These are phyloP conservation scores for Penicillium steckii DNA, from an alignment of 495 filamentous ascomycete genomes.

Conservation along the genomic window DNA sequence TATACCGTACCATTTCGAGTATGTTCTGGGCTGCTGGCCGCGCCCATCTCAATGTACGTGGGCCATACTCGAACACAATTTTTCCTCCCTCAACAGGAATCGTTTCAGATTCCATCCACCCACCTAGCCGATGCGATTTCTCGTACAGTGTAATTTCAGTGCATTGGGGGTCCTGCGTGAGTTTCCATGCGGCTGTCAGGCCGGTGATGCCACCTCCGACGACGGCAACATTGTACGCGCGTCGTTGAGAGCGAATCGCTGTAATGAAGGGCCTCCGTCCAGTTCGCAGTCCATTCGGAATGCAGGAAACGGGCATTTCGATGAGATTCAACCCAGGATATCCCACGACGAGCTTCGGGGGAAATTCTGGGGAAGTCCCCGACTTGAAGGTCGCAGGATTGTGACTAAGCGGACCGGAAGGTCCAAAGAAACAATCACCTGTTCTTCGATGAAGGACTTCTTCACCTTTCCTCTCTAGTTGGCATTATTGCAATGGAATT, in stretches of 20 bases:
- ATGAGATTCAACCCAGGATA: slow-evolving; percentile 1
- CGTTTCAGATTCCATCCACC: slow-evolving; percentile 75
- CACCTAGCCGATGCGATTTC: slow-evolving; percentile 63
- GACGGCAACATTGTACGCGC: slow-evolving; percentile 60
- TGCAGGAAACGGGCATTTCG: slow-evolving; percentile 33
- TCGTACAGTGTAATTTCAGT: slow-evolving; percentile 78
- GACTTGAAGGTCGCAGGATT: neutral
- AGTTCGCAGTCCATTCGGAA: slow-evolving; percentile 20
- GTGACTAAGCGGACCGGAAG: slow-evolving; percentile 21
- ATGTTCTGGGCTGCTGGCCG: slow-evolving; percentile 46
- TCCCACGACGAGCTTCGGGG: neutral
- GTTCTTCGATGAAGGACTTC: no score
- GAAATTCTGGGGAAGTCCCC: neutral
- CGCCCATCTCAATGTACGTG: slow-evolving; percentile 69
- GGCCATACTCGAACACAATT: slow-evolving; percentile 81
- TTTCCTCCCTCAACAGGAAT: slow-evolving; percentile 58
- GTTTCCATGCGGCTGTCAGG: slow-evolving; percentile 74
- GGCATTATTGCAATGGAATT: no score
- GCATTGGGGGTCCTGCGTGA: slow-evolving; percentile 58
- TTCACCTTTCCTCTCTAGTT: no score
- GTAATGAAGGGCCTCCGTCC: slow-evolving; percentile 17
- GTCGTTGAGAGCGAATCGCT: slow-evolving; percentile 15
- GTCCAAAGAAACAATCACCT: no score
- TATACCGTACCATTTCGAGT: slow-evolving; percentile 55
- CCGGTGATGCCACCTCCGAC: slow-evolving; percentile 91